Percentiles rank a stretch among this genome's conserved stretches.
These are phyloP conservation scores for Aspergillus taichungensis DNA, from an alignment of 495 filamentous ascomycete genomes.

Conservation along the genomic window DNA sequence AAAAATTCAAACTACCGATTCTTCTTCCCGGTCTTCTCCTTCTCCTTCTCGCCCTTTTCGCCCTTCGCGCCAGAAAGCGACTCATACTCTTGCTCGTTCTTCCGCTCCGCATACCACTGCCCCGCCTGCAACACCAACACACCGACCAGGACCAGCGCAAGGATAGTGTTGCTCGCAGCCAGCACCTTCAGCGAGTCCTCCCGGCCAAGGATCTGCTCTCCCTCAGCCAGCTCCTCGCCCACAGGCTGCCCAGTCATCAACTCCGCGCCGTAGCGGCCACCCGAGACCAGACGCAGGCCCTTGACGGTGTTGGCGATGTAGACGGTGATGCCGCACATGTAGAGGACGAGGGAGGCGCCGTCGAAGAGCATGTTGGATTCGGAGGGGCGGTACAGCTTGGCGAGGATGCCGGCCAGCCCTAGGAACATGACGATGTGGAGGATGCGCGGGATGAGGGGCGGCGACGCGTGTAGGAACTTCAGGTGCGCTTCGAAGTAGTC, in stretches of 20 bases:
- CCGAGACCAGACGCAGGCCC: slow-evolving; percentile 70
- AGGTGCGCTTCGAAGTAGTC: slow-evolving; percentile 81
- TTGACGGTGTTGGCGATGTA: slow-evolving; percentile 94
- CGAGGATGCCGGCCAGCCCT: slow-evolving; percentile 82
- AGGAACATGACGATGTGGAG: slow-evolving; percentile 86
- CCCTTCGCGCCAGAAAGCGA: slow-evolving; percentile 30
- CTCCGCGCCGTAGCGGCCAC: slow-evolving; percentile 42
- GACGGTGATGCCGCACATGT: slow-evolving; percentile 82
- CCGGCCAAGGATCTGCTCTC: slow-evolving; percentile 44
- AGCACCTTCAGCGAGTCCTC: slow-evolving; percentile 87
- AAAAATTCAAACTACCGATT: neutral
- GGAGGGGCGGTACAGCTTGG: slow-evolving; percentile 83
- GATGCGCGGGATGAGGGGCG: slow-evolving; percentile 83
- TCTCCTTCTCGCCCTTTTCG: slow-evolving; percentile 38
- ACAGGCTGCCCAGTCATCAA: slow-evolving; percentile 15
- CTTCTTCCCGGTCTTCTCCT: neutral
- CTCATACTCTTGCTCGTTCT: slow-evolving; percentile 74
- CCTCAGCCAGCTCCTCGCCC: slow-evolving; percentile 1
- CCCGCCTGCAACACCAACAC: slow-evolving; percentile 91
- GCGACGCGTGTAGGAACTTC: slow-evolving; percentile 73
- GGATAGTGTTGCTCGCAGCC: slow-evolving; percentile 91
- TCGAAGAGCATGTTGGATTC: slow-evolving; percentile 97
- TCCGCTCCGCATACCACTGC: slow-evolving; percentile 96
- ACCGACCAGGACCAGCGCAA: slow-evolving; percentile 83
- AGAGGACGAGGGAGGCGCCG: slow-evolving; percentile 81